Evolutionary conservation across 2,329 filamentous ascomycete genomes (phyloP).

Genomic region (Penicillium griseofulvum): DNA sequence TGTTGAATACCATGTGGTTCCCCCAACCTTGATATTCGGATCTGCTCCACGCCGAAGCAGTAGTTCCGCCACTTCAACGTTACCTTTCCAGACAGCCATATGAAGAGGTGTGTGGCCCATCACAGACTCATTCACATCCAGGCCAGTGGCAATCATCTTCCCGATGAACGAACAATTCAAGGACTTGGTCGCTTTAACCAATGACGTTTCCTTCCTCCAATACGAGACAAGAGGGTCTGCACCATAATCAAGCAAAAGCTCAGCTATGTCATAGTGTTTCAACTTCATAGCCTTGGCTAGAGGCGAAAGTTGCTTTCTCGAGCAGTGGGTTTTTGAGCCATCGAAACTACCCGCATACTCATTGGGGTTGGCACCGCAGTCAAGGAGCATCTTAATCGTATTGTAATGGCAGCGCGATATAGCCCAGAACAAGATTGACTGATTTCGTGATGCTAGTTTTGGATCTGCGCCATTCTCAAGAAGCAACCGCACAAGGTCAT

Average conservation of each 20-base stretch:
- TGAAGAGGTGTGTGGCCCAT: neutral
- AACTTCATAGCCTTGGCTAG: neutral
- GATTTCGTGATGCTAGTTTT: neutral
- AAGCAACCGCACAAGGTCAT: neutral
- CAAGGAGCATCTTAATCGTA: neutral
- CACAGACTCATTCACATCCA: constrained; percentile 1
- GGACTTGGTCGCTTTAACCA: neutral
- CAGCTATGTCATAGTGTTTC: neutral
- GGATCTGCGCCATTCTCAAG: neutral
- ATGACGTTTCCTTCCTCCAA: neutral
- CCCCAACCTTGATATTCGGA: neutral
- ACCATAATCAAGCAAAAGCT: neutral
- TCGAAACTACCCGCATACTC: neutral
- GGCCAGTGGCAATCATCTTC: neutral
- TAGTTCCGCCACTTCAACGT: neutral
- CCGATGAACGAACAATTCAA: neutral
- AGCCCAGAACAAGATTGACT: neutral
- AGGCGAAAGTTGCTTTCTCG: neutral
- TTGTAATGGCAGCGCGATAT: neutral
- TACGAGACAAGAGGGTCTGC: neutral
- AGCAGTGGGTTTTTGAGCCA: neutral
- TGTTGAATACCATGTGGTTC: neutral
- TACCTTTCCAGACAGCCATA: neutral
- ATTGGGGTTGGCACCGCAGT: neutral
- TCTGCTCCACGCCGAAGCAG: constrained; percentile 1